Percentiles rank a stretch among this genome's conserved stretches.
These are phyloP conservation scores for Penicillium polonicum DNA, from an alignment of 2,329 filamentous ascomycete genomes.

Conservation along the genomic window DNA sequence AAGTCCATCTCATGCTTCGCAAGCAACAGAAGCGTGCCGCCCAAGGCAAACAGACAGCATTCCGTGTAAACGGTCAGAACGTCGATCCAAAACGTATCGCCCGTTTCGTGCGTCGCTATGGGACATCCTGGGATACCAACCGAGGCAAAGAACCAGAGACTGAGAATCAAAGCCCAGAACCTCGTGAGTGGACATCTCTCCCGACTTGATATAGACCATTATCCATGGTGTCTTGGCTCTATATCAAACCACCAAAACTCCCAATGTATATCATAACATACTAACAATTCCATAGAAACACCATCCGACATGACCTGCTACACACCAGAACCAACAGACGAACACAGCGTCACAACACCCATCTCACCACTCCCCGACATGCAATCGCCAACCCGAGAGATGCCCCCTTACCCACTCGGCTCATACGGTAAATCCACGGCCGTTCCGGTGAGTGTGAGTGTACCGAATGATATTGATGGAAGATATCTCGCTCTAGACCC, in stretches of 20 bases:
- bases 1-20: slow-evolving; percentile 39
- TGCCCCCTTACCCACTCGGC: slow-evolving; percentile 11
- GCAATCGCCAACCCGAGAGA: slow-evolving; percentile 27
- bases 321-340: slow-evolving; percentile 36
- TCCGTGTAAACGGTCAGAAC: slow-evolving; percentile 35
- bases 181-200: slow-evolving; percentile 24
- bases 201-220: neutral
- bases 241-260: neutral
- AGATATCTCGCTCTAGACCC: slow-evolving; percentile 19
- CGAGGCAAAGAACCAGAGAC: slow-evolving; percentile 18
- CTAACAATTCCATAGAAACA: slow-evolving; percentile 26
- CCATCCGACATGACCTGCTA: slow-evolving; percentile 42
- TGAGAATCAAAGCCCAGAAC: slow-evolving; percentile 33
- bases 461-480: slow-evolving; percentile 12
- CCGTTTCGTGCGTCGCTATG: slow-evolving; percentile 36
- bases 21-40: slow-evolving; percentile 40
- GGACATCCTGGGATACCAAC: slow-evolving; percentile 28
- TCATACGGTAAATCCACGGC: slow-evolving; percentile 8
- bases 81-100: slow-evolving; percentile 37
- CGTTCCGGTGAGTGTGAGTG: slow-evolving; percentile 6
- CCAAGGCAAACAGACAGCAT: slow-evolving; percentile 39
- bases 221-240: neutral
- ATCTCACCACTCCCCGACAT: slow-evolving; percentile 30
- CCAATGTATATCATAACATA: neutral
- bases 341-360: slow-evolving; percentile 23